Percentiles rank a stretch among this genome's conserved stretches.
phyloP scores from a whole-genome alignment of 441 rosid species.

The Capsella rubella region DNA sequence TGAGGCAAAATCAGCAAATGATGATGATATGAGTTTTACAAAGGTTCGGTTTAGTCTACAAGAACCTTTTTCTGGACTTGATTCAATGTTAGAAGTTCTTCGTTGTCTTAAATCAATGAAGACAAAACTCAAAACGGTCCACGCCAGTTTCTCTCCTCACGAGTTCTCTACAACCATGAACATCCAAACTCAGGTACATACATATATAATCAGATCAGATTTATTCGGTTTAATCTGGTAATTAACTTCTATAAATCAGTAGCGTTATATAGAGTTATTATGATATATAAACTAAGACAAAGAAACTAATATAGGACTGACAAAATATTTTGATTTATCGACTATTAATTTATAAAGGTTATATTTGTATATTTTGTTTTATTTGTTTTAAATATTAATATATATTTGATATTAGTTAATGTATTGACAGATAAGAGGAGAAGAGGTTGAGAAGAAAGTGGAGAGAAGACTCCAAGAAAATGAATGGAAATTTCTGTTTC shows the following conservation, averaged over 20 bases:
- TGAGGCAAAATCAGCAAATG: constrained; percentile 29
- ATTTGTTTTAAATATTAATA: neutral
- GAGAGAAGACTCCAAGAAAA: constrained; percentile 47
- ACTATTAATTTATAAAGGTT: no score
- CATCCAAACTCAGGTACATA: constrained; percentile 45
- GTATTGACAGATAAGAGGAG: constrained; percentile 54
- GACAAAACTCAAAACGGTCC: constrained; percentile 42
- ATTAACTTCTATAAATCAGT: no score
- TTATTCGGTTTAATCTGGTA: neutral
- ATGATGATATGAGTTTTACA: constrained; percentile 36
- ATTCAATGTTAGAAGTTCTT: constrained; percentile 60
- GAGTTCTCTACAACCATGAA: constrained; percentile 49
- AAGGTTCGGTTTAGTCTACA: constrained; percentile 45
- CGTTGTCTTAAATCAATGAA: constrained; percentile 50
- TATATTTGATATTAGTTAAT: neutral
- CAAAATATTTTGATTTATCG: no score
- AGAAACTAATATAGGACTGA: no score
- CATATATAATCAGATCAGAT: neutral
- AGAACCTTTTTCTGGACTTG: constrained; percentile 57
- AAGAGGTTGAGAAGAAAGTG: constrained; percentile 51
- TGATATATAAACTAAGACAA: no score
- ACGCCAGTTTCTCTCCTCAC: constrained; percentile 48
- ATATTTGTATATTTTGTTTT: neutral
- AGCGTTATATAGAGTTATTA: no score
- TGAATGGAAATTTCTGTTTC: constrained; percentile 45